Conservation (phyloP, 306 rosid species). For the Carpinus fangiana region DNA sequence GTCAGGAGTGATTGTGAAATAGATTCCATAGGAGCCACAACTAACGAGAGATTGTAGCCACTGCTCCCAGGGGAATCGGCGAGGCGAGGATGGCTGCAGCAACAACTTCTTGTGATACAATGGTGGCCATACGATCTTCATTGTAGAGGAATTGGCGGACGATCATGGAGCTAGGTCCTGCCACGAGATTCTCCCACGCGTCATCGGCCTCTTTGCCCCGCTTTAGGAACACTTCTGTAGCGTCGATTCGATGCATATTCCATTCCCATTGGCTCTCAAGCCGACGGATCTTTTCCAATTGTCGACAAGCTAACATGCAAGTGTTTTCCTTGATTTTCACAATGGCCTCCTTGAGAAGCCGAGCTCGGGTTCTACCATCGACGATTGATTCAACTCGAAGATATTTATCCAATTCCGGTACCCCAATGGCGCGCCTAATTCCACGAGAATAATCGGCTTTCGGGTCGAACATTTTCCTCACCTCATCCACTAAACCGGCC, state of each 20-base stretch:
- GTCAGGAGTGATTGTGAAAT: too few relatives aligned
- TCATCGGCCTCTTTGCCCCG: slow-evolving; percentile 10
- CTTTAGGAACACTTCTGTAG: slow-evolving; percentile 36
- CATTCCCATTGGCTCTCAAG: slow-evolving; percentile 24
- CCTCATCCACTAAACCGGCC: slow-evolving; percentile 40
- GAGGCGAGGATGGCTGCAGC: neutral
- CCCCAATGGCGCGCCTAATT: slow-evolving; percentile 44
- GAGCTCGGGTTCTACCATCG: slow-evolving; percentile 4
- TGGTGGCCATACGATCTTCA: neutral
- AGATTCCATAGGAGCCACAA: slow-evolving; percentile 11
- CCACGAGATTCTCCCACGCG: slow-evolving; percentile 39
- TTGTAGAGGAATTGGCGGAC: slow-evolving; percentile 20
- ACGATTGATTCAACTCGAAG: slow-evolving; percentile 7
- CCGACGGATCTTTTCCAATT: slow-evolving; percentile 37
- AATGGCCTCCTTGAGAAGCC: slow-evolving; percentile 33
- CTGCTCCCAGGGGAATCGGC: neutral
- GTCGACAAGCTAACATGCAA: slow-evolving; percentile 30
- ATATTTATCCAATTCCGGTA: slow-evolving; percentile 41
- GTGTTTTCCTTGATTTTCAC: slow-evolving; percentile 41
- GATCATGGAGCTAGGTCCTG: slow-evolving; percentile 23
- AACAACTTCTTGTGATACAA: neutral
- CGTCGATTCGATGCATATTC: slow-evolving; percentile 42
- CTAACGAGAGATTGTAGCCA: slow-evolving; percentile 27
- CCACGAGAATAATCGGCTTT: slow-evolving; percentile 31
- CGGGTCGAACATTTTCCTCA: slow-evolving; percentile 35